Evolutionary conservation across 2,329 filamentous ascomycete genomes (phyloP), one percentile per base, ranked within the genome.

Genomic region (Clarireedia hainanense): DNA sequence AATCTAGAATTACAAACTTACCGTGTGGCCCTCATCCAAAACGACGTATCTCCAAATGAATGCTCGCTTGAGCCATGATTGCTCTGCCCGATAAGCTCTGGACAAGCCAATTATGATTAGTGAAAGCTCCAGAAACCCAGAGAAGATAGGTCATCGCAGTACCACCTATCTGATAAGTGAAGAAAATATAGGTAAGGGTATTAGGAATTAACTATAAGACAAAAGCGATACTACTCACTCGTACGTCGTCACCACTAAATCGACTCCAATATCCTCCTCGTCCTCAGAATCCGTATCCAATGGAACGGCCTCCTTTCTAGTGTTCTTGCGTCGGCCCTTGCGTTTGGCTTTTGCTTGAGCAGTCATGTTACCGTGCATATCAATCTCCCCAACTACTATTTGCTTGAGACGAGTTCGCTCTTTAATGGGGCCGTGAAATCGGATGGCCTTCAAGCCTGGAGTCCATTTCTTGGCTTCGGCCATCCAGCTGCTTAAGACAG

Each of bases 41-140:
- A 80, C 73, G n/a, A 75, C 71, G 61, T 77, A 79, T 55, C 71
- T 69, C 77, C 77, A 80, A 0, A 75, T 69, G 43, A 76, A 81
- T 0, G 75, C 71, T 14, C 71, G 71, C 59, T 75, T 74, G 62
- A 80, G 75, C 75, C 77, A 80, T 9, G 60, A 60, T 36, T 75
- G 69, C 54, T 79, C 76, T 0, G 68, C 63, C 4, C 70, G 65
- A 52, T 76, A 74, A 0, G 71, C 24, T 2, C 50, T 52, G 37
- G 4, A 40, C 27, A 42, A 4, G 17, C 5, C 6, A 6, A 12
- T 42, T 43, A 51, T 23, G 5, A 51, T 43, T 36, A 20, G 30
- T 49, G 30, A 12, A 12, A 34, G 30, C 9, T 34, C 7, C 30
- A 34, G 30, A 4, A 34, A 39, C 3, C 20, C 15, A 42, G 17